Evolutionary conservation across 148 eudicot species (phyloP).

Genomic region (Chenopodium formosanum): DNA sequence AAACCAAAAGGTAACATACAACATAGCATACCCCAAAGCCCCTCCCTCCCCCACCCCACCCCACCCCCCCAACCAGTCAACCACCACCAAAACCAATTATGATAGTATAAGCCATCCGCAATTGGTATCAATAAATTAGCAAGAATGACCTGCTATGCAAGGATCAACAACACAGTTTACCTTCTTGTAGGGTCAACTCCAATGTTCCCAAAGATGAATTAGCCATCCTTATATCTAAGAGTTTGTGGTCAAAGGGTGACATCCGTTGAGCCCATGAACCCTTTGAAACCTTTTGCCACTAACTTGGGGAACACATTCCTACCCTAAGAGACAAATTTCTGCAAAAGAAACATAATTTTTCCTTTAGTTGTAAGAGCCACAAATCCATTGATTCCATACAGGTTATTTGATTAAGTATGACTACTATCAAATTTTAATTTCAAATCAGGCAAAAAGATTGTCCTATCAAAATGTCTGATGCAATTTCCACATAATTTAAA

Average conservation of each 20-base stretch:
- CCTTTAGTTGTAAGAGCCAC: background rate
- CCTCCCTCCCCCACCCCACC: no score
- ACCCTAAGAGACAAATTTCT: slow-evolving; percentile 78
- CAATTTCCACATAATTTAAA: background rate
- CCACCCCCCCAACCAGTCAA: no score
- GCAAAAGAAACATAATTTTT: slow-evolving; percentile 16
- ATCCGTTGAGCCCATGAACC: slow-evolving; percentile 71
- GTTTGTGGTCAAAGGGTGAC: slow-evolving; percentile 88
- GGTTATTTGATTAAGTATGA: background rate
- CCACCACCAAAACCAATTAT: background rate
- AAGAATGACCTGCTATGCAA: background rate
- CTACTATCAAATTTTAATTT: background rate
- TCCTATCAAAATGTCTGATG: background rate
- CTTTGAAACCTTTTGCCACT: slow-evolving; percentile 71
- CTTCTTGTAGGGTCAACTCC: slow-evolving; percentile 62
- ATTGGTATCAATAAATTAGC: background rate
- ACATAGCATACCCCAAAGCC: background rate
- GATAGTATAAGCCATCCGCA: background rate
- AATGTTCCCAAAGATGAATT: slow-evolving; percentile 49
- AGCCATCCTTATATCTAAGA: slow-evolving; percentile 61
- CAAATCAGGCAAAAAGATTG: background rate
- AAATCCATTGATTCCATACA: slow-evolving; percentile 1
- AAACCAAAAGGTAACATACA: background rate
- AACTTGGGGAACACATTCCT: slow-evolving; percentile 83
- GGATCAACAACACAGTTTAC: slow-evolving; percentile 33